Evolutionary conservation across 495 filamentous ascomycete species (phyloP), one percentile per base, ranked within the genome.

Genomic region (Hypoxylon lienhwacheense): DNA sequence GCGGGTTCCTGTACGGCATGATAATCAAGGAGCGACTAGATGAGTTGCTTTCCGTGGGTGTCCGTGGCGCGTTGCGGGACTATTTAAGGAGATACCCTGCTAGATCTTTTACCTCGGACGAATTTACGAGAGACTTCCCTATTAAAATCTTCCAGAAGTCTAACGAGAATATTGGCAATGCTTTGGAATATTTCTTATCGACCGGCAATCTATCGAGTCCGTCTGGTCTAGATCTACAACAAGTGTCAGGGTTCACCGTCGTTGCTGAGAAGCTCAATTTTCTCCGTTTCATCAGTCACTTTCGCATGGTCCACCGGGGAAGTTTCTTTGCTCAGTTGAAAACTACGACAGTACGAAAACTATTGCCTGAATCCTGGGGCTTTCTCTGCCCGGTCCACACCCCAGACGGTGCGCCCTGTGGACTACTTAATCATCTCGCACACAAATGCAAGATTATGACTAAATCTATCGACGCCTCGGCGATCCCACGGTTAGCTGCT

Each of bases 201-300:
- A 98, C 93, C 1, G 93, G 93, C 59, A 98, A 98, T 65, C 77
- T 98, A 21, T 80, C 87, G 58, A 95, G 89, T 73, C 86, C 88
- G 4, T 91, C 87, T 24, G 93, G 93, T 61, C 78, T 98, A 35
- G 93, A 97, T 80, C 69, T 97, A 54, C 92, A 97, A 58, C 93
- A 98, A 66, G 81, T 85, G 0, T 95, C 93, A 20, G 93, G 93
- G 49, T 98, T 93, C 72, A 95, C 88, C 0, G 88, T 98, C 28
- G 92, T 97, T 47, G 93, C 93, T 3, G 93, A 98, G 71, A 97
- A 97, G 78, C 91, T 97, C 65, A 98, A 98, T 77, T 98, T 97
- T 75, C 86, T 95, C 64, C 88, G 93, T 59, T 98, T 98, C 74
- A 95, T 98, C 73, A 92, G 89, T 75, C 93, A 98, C 68, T 98